Percentiles rank a stretch among this genome's conserved stretches.
Evolutionary conservation across 345 rosid species (phyloP).

Genomic region (Nephelium lappaceum): DNA sequence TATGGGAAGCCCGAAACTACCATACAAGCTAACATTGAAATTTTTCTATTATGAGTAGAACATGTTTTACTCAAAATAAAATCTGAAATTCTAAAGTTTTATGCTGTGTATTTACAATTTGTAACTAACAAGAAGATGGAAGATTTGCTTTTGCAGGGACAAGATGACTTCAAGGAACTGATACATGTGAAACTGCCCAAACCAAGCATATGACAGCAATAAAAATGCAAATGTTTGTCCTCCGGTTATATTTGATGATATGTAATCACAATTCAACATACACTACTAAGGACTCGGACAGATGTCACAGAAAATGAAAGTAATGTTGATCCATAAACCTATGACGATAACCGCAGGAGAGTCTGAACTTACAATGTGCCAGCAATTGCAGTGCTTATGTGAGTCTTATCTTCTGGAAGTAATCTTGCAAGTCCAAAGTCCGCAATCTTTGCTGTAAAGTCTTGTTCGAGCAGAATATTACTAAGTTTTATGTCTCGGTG

Average conservation of each 20-base stretch:
- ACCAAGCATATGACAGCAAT: not conserved
- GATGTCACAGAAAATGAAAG: not conserved
- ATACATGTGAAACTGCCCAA: not conserved
- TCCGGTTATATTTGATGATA: not conserved
- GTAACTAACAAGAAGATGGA: not conserved
- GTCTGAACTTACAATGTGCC: constrained; percentile 73
- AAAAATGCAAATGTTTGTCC: not conserved
- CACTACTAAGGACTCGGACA: no score
- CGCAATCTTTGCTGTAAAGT: constrained; percentile 74
- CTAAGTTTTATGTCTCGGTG: constrained; percentile 89
- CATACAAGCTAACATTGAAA: no score
- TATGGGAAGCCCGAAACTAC: no score
- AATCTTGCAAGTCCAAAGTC: constrained; percentile 91
- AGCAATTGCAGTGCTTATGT: constrained; percentile 75
- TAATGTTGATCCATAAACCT: not conserved
- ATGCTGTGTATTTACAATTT: no score
- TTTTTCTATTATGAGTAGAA: no score
- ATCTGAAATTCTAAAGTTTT: no score
- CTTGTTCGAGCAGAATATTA: constrained; percentile 71
- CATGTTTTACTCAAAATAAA: no score
- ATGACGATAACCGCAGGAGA: not conserved
- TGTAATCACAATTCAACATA: not conserved
- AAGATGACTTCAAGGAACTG: not conserved
- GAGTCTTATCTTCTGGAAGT: constrained; percentile 69
- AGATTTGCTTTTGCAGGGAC: not conserved